A percentile compares a stretch with the other conserved stretches of the same genome.
These are phyloP conservation scores for Thalia dealbata DNA, from an alignment of 176 grass and related monocot species.

Conservation along the genomic window DNA sequence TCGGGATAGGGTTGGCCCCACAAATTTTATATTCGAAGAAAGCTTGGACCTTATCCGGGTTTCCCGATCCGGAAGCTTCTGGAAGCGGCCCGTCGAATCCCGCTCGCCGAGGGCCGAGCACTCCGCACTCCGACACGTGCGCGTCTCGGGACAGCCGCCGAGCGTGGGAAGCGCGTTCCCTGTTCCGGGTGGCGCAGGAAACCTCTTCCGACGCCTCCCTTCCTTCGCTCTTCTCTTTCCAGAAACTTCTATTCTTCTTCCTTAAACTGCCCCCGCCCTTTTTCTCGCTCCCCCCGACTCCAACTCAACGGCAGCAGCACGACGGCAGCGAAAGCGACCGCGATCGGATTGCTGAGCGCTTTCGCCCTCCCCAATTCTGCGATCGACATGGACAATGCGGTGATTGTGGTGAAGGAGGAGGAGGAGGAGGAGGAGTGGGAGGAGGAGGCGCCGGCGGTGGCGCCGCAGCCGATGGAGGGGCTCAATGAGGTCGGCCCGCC, in stretches of 20 bases:
- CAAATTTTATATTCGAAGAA: background rate
- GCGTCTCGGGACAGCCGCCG: background rate
- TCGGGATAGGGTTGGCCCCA: background rate
- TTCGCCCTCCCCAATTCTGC: background rate
- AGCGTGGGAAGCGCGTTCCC: background rate
- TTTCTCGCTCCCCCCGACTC: background rate
- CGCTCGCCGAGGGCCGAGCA: background rate
- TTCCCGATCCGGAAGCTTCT: background rate
- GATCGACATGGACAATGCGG: background rate
- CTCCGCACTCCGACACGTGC: background rate
- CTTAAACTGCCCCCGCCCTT: background rate
- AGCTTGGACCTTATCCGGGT: too few species aligned
- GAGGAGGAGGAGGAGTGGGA: background rate
- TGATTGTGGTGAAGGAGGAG: conserved; percentile 1
- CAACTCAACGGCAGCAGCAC: background rate
- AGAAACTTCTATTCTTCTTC: conserved; percentile 3
- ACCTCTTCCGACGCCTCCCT: background rate
- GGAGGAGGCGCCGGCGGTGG: background rate
- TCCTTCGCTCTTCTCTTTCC: background rate
- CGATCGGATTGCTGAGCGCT: background rate
- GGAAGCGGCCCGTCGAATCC: background rate
- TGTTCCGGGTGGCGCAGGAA: background rate
- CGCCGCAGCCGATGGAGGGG: conserved; percentile 7
- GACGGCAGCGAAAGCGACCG: background rate
- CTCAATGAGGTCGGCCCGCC: conserved; percentile 5